Percentiles rank a stretch among this genome's conserved stretches.
These are phyloP conservation scores for Kwoniella botswanensis DNA, from an alignment of 768 basidiomycete species.

Conservation along the genomic window DNA sequence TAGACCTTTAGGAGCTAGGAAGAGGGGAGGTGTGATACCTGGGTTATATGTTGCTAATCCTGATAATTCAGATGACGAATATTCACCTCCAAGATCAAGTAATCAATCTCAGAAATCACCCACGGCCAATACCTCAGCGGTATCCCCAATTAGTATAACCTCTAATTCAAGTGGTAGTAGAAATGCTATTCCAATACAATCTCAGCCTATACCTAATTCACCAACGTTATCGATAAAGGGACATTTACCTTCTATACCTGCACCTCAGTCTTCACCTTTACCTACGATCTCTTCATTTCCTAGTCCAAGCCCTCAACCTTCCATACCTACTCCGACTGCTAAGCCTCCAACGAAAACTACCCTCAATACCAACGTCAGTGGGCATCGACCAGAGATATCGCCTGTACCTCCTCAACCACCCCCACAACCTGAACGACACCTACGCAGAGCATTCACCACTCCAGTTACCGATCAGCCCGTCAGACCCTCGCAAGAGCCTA, in stretches of 20 bases:
- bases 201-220: not conserved
- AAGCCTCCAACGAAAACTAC: not conserved
- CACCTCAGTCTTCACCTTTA: slow-evolving; percentile 44
- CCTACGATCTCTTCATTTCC: slow-evolving; percentile 21
- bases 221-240: slow-evolving; percentile 9
- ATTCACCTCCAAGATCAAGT: slow-evolving; percentile 15
- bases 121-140: slow-evolving; percentile 1
- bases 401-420: slow-evolving; percentile 45
- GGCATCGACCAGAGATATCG: slow-evolving; percentile 13
- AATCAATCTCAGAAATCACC: slow-evolving; percentile 30
- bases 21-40: slow-evolving; percentile 27
- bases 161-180: slow-evolving; percentile 31
- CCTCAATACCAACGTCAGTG: not conserved
- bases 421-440: slow-evolving; percentile 51
- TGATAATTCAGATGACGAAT: slow-evolving; percentile 50
- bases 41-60: slow-evolving; percentile 52
- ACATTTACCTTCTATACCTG: slow-evolving; percentile 41
- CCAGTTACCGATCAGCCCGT: slow-evolving; percentile 24
- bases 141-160: slow-evolving; percentile 34
- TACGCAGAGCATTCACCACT: slow-evolving; percentile 44
- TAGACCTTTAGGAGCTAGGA: slow-evolving; percentile 39
- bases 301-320: slow-evolving; percentile 10
- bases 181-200: slow-evolving; percentile 10
- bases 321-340: slow-evolving; percentile 11
- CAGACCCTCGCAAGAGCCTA: slow-evolving; percentile 27